Conservation (phyloP, 2,329 filamentous ascomycete species). For the Fusarium torulosum region DNA sequence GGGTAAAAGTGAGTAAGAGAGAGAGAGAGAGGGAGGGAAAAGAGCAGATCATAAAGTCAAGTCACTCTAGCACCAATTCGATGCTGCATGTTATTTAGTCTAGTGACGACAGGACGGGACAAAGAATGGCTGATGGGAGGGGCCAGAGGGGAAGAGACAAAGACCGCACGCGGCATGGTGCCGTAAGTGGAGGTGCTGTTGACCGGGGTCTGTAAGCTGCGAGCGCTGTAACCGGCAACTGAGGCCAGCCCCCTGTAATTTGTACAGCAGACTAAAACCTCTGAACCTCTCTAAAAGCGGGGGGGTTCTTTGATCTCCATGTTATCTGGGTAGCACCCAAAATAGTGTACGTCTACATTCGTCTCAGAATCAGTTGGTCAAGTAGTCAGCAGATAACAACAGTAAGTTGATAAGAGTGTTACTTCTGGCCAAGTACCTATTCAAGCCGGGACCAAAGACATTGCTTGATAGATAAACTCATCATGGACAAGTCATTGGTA, state of each 20-base stretch:
- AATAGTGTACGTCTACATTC: background rate
- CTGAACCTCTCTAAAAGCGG: background rate
- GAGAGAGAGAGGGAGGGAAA: slow-evolving; percentile 3
- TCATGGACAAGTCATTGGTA: background rate
- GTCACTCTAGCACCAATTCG: slow-evolving; percentile 11
- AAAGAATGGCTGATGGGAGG: slow-evolving; percentile 34
- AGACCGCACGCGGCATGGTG: slow-evolving; percentile 39
- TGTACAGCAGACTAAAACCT: background rate
- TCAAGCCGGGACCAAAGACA: background rate
- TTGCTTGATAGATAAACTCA: too few relatives aligned
- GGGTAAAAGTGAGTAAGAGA: background rate
- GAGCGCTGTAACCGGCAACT: slow-evolving; percentile 32
- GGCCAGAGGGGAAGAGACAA: slow-evolving; percentile 16
- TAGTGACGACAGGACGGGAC: slow-evolving; percentile 17
- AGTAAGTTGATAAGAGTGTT: background rate
- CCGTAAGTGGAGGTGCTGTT: slow-evolving; percentile 27
- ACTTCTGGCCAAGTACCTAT: background rate
- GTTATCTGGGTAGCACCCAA: too few relatives aligned
- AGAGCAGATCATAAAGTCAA: slow-evolving; percentile 36
- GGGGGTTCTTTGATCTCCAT: too few relatives aligned
- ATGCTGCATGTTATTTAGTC: background rate
- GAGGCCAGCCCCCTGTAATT: background rate
- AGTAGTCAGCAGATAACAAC: background rate
- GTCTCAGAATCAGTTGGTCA: slow-evolving; percentile 34
- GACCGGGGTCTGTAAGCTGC: slow-evolving; percentile 19